These are phyloP conservation scores for Plantago rigida DNA, from an alignment of 305 asterid species.

Conservation along the genomic window DNA sequence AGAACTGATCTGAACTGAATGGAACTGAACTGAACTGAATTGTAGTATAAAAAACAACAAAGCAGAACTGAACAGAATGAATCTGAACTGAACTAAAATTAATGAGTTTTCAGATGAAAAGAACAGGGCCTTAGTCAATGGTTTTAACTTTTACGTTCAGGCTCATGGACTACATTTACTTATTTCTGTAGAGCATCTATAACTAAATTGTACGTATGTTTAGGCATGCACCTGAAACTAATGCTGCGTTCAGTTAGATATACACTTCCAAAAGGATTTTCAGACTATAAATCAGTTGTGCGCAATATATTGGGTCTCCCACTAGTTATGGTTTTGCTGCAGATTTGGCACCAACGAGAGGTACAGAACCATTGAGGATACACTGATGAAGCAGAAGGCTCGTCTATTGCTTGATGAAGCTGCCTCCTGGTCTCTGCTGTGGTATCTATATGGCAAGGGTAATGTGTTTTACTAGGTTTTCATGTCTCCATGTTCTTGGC, in stretches of 20 bases:
- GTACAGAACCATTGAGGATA: slow-evolving; percentile 75
- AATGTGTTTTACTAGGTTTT: slow-evolving; percentile 24
- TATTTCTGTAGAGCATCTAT: slow-evolving; percentile 1
- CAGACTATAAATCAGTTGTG: slow-evolving; percentile 3
- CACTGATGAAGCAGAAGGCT: slow-evolving; percentile 81
- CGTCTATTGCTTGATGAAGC: slow-evolving; percentile 83
- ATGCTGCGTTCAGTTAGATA: slow-evolving; percentile 5
- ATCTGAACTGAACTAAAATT: too few species aligned
- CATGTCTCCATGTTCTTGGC: not conserved
- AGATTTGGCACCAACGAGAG: slow-evolving; percentile 79
- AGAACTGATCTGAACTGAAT: too few species aligned
- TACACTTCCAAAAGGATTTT: slow-evolving; percentile 11
- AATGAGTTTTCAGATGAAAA: too few species aligned
- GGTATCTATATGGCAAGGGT: slow-evolving; percentile 94
- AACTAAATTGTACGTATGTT: not conserved
- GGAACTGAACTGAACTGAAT: too few species aligned
- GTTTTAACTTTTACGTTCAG: not conserved
- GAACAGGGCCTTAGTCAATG: too few species aligned
- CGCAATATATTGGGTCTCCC: slow-evolving; percentile 16
- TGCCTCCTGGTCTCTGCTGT: slow-evolving; percentile 95
- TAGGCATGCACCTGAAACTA: slow-evolving; percentile 3
- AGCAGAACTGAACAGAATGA: too few species aligned
- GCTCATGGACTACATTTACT: not conserved
- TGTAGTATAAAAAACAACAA: too few species aligned
- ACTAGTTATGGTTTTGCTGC: slow-evolving; percentile 26